phyloP scores from a whole-genome alignment of 2,329 filamentous ascomycete genomes.

The Penicillium sp. region DNA sequence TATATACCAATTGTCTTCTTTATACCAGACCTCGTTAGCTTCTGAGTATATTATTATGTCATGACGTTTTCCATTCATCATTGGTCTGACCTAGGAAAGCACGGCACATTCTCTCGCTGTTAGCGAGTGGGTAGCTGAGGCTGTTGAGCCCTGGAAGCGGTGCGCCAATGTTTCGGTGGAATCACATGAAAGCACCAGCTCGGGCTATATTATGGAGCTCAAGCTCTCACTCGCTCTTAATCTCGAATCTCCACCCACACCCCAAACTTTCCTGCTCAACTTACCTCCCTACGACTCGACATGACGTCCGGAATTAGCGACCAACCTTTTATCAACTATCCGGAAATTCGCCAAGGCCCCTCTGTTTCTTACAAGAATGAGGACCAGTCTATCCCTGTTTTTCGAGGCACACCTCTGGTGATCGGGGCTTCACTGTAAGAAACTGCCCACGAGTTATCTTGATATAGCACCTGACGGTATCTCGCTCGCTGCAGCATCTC shows the following conservation, averaged over 20 bases:
- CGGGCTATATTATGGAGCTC: neutral
- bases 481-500: constrained; percentile 55
- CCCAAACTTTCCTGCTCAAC: neutral
- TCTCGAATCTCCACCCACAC: neutral
- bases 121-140: neutral
- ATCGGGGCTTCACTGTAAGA: constrained; percentile 65
- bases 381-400: constrained; percentile 69
- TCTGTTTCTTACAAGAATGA: constrained; percentile 51
- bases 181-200: constrained; percentile 5
- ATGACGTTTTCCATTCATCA: neutral
- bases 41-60: neutral
- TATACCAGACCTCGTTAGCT: neutral
- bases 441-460: constrained; percentile 1
- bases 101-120: neutral
- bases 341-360: constrained; percentile 45
- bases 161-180: neutral
- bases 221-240: neutral
- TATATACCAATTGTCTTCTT: neutral
- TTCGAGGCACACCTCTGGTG: constrained; percentile 69
- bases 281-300: constrained; percentile 6
- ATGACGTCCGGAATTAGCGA: constrained; percentile 28
- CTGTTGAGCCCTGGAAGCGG: neutral
- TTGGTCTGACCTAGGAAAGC: neutral
- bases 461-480: neutral
- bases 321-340: constrained; percentile 41